Conservation (phyloP, 768 basidiomycete species). For the Leccinum sublutescens region DNA sequence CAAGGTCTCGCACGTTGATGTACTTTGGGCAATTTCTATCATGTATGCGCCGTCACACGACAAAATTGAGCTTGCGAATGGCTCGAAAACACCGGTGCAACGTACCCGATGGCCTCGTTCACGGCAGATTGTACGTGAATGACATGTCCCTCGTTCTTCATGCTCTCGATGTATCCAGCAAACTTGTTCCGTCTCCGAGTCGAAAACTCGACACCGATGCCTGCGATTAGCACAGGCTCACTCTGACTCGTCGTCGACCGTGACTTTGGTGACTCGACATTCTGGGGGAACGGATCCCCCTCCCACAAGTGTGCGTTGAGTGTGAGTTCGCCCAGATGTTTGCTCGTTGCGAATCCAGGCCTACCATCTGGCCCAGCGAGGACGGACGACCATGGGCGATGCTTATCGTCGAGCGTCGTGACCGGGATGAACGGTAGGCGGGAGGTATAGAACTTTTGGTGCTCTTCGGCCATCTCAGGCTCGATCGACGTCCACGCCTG, state of each 20-base stretch:
- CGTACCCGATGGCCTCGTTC: constrained; percentile 59
- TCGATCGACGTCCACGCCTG: constrained; percentile 40
- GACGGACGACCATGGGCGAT: constrained; percentile 61
- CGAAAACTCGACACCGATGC: constrained; percentile 60
- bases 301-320: constrained; percentile 45
- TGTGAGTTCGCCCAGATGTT: constrained; percentile 37
- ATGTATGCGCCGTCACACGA: neutral
- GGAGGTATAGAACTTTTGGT: constrained; percentile 48
- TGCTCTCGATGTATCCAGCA: constrained; percentile 46
- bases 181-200: constrained; percentile 64
- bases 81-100: constrained; percentile 3
- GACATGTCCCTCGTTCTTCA: constrained; percentile 30
- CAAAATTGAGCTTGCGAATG: neutral
- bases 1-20: constrained; percentile 54
- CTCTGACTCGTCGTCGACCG: neutral
- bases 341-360: constrained; percentile 44
- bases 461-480: constrained; percentile 48
- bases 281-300: constrained; percentile 54
- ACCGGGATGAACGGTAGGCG: constrained; percentile 55
- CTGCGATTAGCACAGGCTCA: constrained; percentile 43
- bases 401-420: constrained; percentile 48
- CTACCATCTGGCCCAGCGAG: constrained; percentile 44
- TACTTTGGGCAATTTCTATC: constrained; percentile 71
- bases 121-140: constrained; percentile 41
- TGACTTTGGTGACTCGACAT: constrained; percentile 16